These are phyloP conservation scores for Naegleria fowleri DNA, from an alignment of 208 protist genomes.

Conservation along the genomic window DNA sequence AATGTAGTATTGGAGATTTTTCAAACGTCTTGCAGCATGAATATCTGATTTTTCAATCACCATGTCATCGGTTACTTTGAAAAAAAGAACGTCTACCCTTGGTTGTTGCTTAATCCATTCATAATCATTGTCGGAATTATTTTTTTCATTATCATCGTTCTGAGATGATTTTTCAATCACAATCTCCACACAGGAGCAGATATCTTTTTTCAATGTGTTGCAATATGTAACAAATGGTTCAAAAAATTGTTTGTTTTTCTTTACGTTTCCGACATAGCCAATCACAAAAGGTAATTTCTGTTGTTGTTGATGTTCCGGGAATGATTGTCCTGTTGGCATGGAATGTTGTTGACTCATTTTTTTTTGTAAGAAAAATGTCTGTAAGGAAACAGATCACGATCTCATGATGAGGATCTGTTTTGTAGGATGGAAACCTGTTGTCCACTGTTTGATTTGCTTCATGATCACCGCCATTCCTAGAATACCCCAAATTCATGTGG, in stretches of 20 bases:
- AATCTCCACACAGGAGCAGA: background rate
- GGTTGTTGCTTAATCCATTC: background rate
- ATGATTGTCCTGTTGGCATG: no score
- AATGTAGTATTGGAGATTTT: background rate
- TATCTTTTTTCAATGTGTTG: background rate
- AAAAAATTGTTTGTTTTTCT: slow-evolving; percentile 16
- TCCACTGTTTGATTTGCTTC: no score
- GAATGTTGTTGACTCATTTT: no score
- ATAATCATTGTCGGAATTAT: no score
- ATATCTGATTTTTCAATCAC: background rate
- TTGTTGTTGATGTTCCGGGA: no score
- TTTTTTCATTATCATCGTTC: background rate
- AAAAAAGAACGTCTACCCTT: background rate
- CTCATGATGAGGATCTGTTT: no score
- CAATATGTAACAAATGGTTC: background rate
- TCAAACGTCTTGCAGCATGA: background rate
- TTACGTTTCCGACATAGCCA: background rate
- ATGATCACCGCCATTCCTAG: no score
- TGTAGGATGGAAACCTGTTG: no score
- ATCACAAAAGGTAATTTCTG: background rate
- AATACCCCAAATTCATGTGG: no score
- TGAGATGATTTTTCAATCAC: background rate
- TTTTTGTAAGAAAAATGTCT: no score
- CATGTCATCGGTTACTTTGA: slow-evolving; percentile 4
- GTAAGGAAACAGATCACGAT: no score